Conservation (phyloP, 768 basidiomycete genomes). For the Collybia sp. region DNA sequence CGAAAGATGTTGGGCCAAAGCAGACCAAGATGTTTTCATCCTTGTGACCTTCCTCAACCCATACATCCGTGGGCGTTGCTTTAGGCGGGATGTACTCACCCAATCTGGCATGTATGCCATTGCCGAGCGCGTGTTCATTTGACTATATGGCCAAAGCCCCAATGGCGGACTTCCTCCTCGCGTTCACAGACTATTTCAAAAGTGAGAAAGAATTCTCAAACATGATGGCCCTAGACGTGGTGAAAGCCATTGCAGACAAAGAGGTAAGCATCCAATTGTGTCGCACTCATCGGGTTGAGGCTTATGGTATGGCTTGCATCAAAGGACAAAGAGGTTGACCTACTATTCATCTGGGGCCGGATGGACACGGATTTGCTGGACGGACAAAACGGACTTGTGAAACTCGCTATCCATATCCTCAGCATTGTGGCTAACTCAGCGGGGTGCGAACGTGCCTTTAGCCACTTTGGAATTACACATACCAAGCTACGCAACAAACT, state of each 20-base stretch:
- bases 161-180: not conserved
- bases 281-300: too few species aligned
- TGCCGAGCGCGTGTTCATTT: not conserved
- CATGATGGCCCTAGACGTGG: too few species aligned
- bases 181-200: not conserved
- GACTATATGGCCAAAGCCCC: not conserved
- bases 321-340: not conserved
- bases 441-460: not conserved
- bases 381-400: not conserved
- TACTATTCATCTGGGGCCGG: not conserved
- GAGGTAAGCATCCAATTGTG: too few species aligned
- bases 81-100: not conserved
- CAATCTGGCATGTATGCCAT: not conserved
- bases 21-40: too few species aligned
- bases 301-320: too few species aligned
- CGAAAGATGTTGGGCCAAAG: too few species aligned
- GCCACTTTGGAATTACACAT: not conserved
- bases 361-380: not conserved
- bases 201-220: not conserved
- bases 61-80: not conserved
- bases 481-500: slow-evolving; percentile 1
- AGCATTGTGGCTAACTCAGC: not conserved
- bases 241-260: too few species aligned
- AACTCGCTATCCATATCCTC: not conserved
- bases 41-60: too few species aligned